phyloP scores from a whole-genome alignment of 768 basidiomycete species.

The Holtermannia corniformis region DNA sequence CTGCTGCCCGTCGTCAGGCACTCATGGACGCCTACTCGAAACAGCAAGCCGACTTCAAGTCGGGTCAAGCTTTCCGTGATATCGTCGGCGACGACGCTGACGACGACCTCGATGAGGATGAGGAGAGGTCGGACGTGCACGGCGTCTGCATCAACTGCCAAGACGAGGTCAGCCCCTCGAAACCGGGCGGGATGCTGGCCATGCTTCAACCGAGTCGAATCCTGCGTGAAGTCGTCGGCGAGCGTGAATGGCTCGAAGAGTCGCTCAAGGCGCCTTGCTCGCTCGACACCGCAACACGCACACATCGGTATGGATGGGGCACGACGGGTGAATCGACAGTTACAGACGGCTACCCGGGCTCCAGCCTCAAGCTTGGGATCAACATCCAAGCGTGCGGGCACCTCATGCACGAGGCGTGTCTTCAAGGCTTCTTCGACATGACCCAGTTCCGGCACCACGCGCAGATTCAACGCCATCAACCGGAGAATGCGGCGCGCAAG shows the following conservation, averaged over 20 bases:
- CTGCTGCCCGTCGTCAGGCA: slow-evolving; percentile 59
- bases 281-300: slow-evolving; percentile 50
- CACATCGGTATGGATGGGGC: slow-evolving; percentile 18
- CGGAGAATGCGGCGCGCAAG: slow-evolving; percentile 82
- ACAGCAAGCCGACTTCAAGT: slow-evolving; percentile 54
- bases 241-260: slow-evolving; percentile 54
- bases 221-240: slow-evolving; percentile 63
- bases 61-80: background rate
- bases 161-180: slow-evolving; percentile 66
- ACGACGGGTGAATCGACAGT: slow-evolving; percentile 18
- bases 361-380: slow-evolving; percentile 70
- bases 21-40: slow-evolving; percentile 95
- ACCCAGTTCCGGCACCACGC: slow-evolving; percentile 77
- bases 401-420: slow-evolving; percentile 94
- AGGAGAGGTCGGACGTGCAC: slow-evolving; percentile 41
- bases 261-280: slow-evolving; percentile 55
- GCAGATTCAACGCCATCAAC: slow-evolving; percentile 85
- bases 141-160: slow-evolving; percentile 99
- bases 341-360: slow-evolving; percentile 38
- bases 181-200: slow-evolving; percentile 75
- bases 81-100: slow-evolving; percentile 59
- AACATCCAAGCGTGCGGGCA: slow-evolving; percentile 85
- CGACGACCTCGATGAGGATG: slow-evolving; percentile 52
- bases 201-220: slow-evolving; percentile 79
- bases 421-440: slow-evolving; percentile 77